Conservation (phyloP, 2,329 filamentous ascomycete species). For the Sordariomycetes sp. region DNA sequence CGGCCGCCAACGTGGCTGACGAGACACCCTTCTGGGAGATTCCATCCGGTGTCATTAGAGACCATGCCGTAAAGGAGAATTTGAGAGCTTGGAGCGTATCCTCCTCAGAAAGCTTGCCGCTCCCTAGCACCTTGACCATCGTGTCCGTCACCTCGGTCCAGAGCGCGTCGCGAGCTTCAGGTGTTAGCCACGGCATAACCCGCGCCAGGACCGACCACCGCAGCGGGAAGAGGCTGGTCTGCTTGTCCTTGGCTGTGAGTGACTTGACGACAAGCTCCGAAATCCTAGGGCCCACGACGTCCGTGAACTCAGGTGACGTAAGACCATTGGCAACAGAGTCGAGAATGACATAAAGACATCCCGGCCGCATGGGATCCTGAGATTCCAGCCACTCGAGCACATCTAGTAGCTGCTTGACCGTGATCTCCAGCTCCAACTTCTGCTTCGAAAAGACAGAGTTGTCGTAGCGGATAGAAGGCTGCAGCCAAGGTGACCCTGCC, state of each 20-base stretch:
- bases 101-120: slow-evolving; percentile 16
- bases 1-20: slow-evolving; percentile 18
- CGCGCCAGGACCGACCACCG: slow-evolving; percentile 25
- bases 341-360: slow-evolving; percentile 25
- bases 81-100: slow-evolving; percentile 27
- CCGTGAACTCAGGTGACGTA: slow-evolving; percentile 24
- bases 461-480: slow-evolving; percentile 6
- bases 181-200: slow-evolving; percentile 19
- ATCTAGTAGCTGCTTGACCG: slow-evolving; percentile 26
- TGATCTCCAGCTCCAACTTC: slow-evolving; percentile 27
- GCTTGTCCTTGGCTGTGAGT: slow-evolving; percentile 12
- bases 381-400: slow-evolving; percentile 27
- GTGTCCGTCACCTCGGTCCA: slow-evolving; percentile 19
- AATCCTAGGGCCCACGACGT: slow-evolving; percentile 24
- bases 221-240: slow-evolving; percentile 17
- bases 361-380: slow-evolving; percentile 15
- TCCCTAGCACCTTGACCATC: slow-evolving; percentile 17
- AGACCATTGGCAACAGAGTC: slow-evolving; percentile 28
- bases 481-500: slow-evolving; percentile 16
- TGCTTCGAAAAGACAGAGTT: not conserved
- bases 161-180: slow-evolving; percentile 15
- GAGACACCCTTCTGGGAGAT: slow-evolving; percentile 14
- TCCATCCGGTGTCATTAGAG: slow-evolving; percentile 22
- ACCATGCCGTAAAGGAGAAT: slow-evolving; percentile 23
- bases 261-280: slow-evolving; percentile 19